phyloP scores from a whole-genome alignment of 176 grass and related monocot genomes.

The Triticum timopheevii region DNA sequence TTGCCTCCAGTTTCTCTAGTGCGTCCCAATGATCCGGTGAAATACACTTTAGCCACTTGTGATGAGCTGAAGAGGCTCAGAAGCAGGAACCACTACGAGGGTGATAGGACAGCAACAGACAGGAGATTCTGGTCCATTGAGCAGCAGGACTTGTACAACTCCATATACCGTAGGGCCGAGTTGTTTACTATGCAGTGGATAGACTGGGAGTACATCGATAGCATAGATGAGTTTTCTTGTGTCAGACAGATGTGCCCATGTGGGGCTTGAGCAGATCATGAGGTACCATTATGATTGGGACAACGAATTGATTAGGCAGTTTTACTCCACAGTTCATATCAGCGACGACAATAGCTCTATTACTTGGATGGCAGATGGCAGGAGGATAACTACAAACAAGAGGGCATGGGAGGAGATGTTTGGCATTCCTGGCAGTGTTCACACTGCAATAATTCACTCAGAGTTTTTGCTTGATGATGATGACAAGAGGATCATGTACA shows the following conservation, averaged over 20 bases:
- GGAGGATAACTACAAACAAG: slow-evolving; percentile 21
- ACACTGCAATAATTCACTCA: slow-evolving; percentile 12
- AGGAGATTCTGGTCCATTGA: slow-evolving; percentile 39
- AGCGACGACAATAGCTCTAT: slow-evolving; percentile 2
- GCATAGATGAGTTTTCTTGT: slow-evolving; percentile 6
- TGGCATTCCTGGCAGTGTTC: neutral
- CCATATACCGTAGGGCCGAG: neutral
- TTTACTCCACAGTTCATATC: slow-evolving; percentile 33
- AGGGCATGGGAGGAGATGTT: slow-evolving; percentile 19
- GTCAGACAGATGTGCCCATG: slow-evolving; percentile 9
- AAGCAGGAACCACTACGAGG: slow-evolving; percentile 29
- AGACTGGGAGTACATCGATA: slow-evolving; percentile 4
- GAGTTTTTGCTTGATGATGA: slow-evolving; percentile 24
- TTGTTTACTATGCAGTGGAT: slow-evolving; percentile 7
- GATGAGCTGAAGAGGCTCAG: slow-evolving; percentile 27
- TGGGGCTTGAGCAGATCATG: slow-evolving; percentile 32
- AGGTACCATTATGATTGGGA: slow-evolving; percentile 10
- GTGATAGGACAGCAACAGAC: slow-evolving; percentile 30
- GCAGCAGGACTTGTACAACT: slow-evolving; percentile 31
- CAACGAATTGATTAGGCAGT: slow-evolving; percentile 1
- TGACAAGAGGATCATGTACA: slow-evolving; percentile 25
- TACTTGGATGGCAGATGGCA: slow-evolving; percentile 28
- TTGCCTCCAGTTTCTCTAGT: slow-evolving; percentile 27
- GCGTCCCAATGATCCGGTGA: neutral
- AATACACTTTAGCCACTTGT: neutral